A percentile compares a stretch with the other conserved stretches of the same genome.
Evolutionary conservation across 768 basidiomycete genomes (phyloP).

Genomic region (Mycena pura): DNA sequence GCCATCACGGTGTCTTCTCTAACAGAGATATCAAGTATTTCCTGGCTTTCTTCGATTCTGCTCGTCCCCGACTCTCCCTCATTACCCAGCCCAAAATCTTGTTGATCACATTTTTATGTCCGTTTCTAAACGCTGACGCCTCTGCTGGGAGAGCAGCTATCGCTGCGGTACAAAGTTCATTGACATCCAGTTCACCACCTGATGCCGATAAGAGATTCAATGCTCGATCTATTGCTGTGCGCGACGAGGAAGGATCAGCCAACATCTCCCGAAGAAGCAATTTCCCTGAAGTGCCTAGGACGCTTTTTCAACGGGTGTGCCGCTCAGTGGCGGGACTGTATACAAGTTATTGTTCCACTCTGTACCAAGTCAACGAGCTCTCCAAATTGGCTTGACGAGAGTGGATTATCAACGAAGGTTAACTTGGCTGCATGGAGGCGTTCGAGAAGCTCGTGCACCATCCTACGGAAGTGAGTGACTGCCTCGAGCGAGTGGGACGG

Average conservation of each 20-base stretch:
- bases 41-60: conserved; percentile 70
- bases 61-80: conserved; percentile 78
- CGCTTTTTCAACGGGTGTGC: too few species aligned
- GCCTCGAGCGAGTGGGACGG: not conserved
- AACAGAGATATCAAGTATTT: conserved; percentile 44
- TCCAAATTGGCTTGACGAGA: conserved; percentile 72
- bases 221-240: conserved; percentile 55
- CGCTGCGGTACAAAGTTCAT: conserved; percentile 61
- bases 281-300: conserved; percentile 79
- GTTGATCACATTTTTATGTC: conserved; percentile 78
- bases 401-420: conserved; percentile 61
- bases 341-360: conserved; percentile 71
- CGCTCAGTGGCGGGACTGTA: too few species aligned
- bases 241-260: conserved; percentile 45
- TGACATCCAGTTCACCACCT: not conserved
- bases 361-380: conserved; percentile 81
- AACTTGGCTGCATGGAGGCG: conserved; percentile 67
- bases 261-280: conserved; percentile 77
- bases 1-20: too few species aligned
- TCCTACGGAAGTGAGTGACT: conserved; percentile 55
- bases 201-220: not conserved
- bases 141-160: conserved; percentile 72
- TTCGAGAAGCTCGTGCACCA: conserved; percentile 87
- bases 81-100: conserved; percentile 86
- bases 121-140: conserved; percentile 67